Evolutionary conservation across 2,329 filamentous ascomycete species (phyloP).

Genomic region (Fusarium metavorans): DNA sequence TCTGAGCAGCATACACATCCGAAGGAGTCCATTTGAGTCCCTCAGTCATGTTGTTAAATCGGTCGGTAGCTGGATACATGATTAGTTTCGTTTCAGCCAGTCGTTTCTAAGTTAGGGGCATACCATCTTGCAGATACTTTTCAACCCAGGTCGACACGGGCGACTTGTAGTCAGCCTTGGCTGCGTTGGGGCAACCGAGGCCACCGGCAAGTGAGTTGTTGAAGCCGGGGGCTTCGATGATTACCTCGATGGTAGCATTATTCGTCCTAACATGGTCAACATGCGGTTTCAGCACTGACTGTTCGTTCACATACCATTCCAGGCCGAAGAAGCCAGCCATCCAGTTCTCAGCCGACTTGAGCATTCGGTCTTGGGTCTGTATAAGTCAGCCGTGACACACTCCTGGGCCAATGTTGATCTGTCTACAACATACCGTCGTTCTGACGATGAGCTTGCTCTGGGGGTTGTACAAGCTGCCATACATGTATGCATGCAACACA

Average conservation of each 20-base stretch:
- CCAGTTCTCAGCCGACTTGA: constrained; percentile 82
- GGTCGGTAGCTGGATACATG: constrained; percentile 63
- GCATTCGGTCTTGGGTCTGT: constrained; percentile 79
- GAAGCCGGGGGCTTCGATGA: constrained; percentile 72
- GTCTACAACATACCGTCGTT: constrained; percentile 65
- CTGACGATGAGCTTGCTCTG: constrained; percentile 78
- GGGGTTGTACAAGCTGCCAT: constrained; percentile 77
- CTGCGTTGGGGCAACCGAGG: constrained; percentile 73
- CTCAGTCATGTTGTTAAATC: constrained; percentile 67
- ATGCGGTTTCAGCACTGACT: too few relatives aligned
- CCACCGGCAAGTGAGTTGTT: constrained; percentile 81
- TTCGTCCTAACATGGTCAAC: constrained; percentile 60
- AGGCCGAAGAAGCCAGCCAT: constrained; percentile 83
- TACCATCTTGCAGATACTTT: constrained; percentile 73
- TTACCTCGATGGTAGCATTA: constrained; percentile 78
- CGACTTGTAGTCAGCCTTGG: constrained; percentile 63
- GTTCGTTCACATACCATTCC: constrained; percentile 62
- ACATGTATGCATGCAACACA: constrained; percentile 78
- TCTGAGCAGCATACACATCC: constrained; percentile 76
- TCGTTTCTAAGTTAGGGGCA: constrained; percentile 3
- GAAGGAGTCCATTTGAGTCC: constrained; percentile 72
- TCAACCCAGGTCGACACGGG: constrained; percentile 70
- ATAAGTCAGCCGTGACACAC: constrained; percentile 18
- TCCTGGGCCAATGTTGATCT: too few relatives aligned
- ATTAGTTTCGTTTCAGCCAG: background rate